Percentiles rank a stretch among this genome's conserved stretches.
phyloP scores from a whole-genome alignment of 768 basidiomycete genomes.

The Pleurotus tuber-regium region DNA sequence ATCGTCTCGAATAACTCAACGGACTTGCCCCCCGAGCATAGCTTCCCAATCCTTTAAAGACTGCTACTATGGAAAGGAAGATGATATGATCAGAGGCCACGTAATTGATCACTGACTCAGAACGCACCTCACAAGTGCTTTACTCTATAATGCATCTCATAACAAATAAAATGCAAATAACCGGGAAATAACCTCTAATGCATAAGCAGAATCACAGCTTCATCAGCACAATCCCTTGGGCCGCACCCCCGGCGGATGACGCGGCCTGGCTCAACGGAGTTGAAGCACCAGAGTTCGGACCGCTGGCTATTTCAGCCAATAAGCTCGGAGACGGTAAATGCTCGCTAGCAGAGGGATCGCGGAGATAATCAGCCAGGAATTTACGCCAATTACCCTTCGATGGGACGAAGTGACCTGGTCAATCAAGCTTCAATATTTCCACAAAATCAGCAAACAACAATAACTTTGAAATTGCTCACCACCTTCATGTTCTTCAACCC shows the following conservation, averaged over 20 bases:
- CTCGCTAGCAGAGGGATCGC: constrained; percentile 37
- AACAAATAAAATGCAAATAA: neutral
- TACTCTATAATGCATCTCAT: neutral
- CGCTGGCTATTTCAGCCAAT: constrained; percentile 23
- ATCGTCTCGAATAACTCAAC: too few relatives aligned
- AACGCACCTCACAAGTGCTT: neutral
- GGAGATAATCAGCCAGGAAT: constrained; percentile 69
- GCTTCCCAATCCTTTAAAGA: too few relatives aligned
- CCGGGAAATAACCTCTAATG: neutral
- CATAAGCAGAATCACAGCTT: constrained; percentile 20
- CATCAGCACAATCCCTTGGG: constrained; percentile 24
- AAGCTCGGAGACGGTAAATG: constrained; percentile 43
- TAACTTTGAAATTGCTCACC: constrained; percentile 44
- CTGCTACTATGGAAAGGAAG: too few relatives aligned
- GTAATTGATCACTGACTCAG: too few relatives aligned
- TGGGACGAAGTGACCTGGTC: constrained; percentile 79
- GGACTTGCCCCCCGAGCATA: too few relatives aligned
- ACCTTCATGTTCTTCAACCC: constrained; percentile 77
- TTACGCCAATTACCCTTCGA: constrained; percentile 73
- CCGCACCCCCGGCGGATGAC: constrained; percentile 11
- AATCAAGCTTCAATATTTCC: neutral
- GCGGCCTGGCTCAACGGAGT: constrained; percentile 32
- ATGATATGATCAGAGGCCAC: too few relatives aligned
- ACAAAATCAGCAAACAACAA: neutral
- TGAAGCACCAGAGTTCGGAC: constrained; percentile 43